phyloP scores from a whole-genome alignment of 2,329 filamentous ascomycete species.

The Ceratocystis papillata region DNA sequence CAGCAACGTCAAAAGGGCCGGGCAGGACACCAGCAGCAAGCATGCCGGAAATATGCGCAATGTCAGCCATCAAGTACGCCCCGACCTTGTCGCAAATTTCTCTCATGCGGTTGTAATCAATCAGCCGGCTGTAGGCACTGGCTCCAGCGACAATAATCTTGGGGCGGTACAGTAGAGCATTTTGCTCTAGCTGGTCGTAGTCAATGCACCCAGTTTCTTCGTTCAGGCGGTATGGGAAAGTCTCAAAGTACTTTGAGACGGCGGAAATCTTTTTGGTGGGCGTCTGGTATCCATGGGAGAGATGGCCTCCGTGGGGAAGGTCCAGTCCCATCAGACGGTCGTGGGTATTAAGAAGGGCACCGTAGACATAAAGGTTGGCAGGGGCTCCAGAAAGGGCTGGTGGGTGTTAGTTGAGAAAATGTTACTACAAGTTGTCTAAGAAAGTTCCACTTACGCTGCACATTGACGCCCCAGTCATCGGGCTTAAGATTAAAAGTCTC shows the following conservation, averaged over 20 bases:
- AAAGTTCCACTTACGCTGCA: slow-evolving; percentile 55
- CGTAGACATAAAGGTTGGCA: slow-evolving; percentile 86
- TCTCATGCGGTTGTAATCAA: slow-evolving; percentile 89
- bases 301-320: slow-evolving; percentile 87
- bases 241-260: slow-evolving; percentile 98
- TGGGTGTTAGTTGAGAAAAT: slow-evolving; percentile 22
- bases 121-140: slow-evolving; percentile 88
- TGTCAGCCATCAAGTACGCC: slow-evolving; percentile 87
- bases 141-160: slow-evolving; percentile 94
- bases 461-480: slow-evolving; percentile 92
- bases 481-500: slow-evolving; percentile 74
- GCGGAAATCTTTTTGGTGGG: slow-evolving; percentile 93
- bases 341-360: slow-evolving; percentile 81
- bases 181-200: slow-evolving; percentile 81
- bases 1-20: slow-evolving; percentile 76
- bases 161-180: slow-evolving; percentile 79
- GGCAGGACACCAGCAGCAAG: slow-evolving; percentile 86
- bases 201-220: slow-evolving; percentile 88
- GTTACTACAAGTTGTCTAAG: not conserved
- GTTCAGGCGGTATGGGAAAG: slow-evolving; percentile 84
- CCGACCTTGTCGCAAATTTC: slow-evolving; percentile 83
- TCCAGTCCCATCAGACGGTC: slow-evolving; percentile 96
- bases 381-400: slow-evolving; percentile 63
- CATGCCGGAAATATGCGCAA: slow-evolving; percentile 93
- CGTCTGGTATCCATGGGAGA: slow-evolving; percentile 95